Evolutionary conservation across 805 yeast genomes (phyloP).

Genomic region (Torulaspora gathmanii): DNA sequence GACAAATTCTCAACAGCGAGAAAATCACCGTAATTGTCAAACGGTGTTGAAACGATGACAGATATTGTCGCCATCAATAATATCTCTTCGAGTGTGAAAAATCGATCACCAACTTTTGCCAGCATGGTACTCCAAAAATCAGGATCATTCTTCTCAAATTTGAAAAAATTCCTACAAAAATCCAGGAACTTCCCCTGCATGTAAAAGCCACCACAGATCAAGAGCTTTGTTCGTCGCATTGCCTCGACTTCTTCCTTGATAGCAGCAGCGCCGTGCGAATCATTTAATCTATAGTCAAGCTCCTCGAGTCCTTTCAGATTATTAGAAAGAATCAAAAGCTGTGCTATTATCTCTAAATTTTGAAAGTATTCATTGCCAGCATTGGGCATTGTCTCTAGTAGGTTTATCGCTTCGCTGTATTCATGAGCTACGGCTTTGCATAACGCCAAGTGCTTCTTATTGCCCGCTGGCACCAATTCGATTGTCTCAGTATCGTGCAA

Average conservation of each 20-base stretch:
- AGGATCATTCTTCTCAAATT: slow-evolving; percentile 15
- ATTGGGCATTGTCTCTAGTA: slow-evolving; percentile 17
- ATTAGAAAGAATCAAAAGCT: slow-evolving; percentile 17
- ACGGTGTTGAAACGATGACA: slow-evolving; percentile 24
- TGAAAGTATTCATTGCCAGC: slow-evolving; percentile 9
- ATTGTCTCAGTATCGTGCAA: slow-evolving; percentile 2
- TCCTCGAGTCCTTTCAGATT: slow-evolving; percentile 26
- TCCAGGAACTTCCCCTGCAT: slow-evolving; percentile 25
- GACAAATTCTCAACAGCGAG: slow-evolving; percentile 18
- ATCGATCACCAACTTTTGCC: not conserved
- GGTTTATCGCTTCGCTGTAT: slow-evolving; percentile 22
- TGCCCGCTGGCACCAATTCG: not conserved
- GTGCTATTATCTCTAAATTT: slow-evolving; percentile 19
- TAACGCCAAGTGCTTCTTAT: not conserved
- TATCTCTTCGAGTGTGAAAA: slow-evolving; percentile 22
- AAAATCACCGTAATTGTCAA: slow-evolving; percentile 29
- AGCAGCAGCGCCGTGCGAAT: slow-evolving; percentile 1
- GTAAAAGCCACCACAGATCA: slow-evolving; percentile 19
- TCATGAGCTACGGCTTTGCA: slow-evolving; percentile 22
- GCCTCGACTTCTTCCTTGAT: slow-evolving; percentile 14
- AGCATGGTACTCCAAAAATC: slow-evolving; percentile 7
- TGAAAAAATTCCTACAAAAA: slow-evolving; percentile 21
- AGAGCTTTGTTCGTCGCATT: slow-evolving; percentile 13
- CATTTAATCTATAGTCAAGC: slow-evolving; percentile 21
- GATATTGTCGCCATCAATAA: slow-evolving; percentile 25